Base-by-base conservation (phyloP, 371 early-diverging fungal species). In the Phascolomyces articulosus region DNA sequence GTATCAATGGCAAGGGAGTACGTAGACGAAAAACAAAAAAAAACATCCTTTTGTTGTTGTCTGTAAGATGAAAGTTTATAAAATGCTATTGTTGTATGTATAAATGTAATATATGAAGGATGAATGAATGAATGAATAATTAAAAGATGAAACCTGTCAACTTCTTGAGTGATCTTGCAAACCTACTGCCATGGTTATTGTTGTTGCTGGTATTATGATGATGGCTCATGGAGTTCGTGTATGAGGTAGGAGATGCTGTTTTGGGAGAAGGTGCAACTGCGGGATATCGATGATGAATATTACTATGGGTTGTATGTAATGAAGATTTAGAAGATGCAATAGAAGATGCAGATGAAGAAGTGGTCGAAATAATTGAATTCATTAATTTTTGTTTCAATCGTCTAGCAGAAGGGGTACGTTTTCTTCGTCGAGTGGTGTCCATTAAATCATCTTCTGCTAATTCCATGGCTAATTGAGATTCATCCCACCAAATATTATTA, bases 81-180 rank as follows among this genome's bases (percentile, higher is more conserved):
- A n/a, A n/a, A n/a, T 34, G 34, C 11, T 34, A 34, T 34, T 34
- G 34, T 34, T 34, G 34, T 34, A n/a, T n/a, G n/a, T 34, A 34
- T 34, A 34, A 34, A 34, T 6, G 31, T 6, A 34, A 34, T 9
- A 34, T 9, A 34, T n/a, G n/a, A 2, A 34, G 11, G 34, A 34
- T 34, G 34, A 34, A 34, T 34, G 34, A 34, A 34, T 34, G 11
- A 11, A 34, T 34, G 34, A 34, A 34, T 34, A 47, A 21, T 58
- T 49, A 65, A 40, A 55, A 65, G n/a, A 65, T 58, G 40, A 65
- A 40, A 21, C 60, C 55, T 23, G 65, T 49, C 48, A 65, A 29
- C 21, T 55, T 65, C 54, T 65, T 65, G 53, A 65, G 41, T 18
- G 65, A 65, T 53, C 65, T 58, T 59, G 65, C 60, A 65, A 65